Evolutionary conservation across 345 rosid species (phyloP).

Genomic region (Syzygium grande): DNA sequence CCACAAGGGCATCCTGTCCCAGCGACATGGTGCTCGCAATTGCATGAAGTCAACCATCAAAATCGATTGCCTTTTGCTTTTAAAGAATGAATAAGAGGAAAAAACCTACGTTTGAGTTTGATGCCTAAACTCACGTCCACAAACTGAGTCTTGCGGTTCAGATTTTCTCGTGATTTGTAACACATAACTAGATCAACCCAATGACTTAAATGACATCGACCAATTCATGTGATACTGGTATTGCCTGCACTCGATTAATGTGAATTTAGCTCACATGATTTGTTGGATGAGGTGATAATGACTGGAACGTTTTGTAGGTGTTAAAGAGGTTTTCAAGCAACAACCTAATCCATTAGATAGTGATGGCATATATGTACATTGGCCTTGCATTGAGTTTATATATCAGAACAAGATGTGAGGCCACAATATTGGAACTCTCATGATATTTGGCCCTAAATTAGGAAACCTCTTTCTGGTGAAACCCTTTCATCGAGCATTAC

Average conservation of each 20-base stretch:
- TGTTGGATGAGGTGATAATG: neutral
- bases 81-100: neutral
- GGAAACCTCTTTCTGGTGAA: neutral
- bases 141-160: neutral
- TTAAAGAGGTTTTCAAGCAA: neutral
- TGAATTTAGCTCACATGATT: neutral
- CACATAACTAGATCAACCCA: neutral
- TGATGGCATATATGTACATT: neutral
- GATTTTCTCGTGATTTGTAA: neutral
- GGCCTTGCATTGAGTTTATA: neutral
- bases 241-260: rapidly evolving
- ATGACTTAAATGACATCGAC: neutral
- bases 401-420: neutral
- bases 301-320: neutral
- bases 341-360: neutral
- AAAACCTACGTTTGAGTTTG: neutral
- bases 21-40: rapidly evolving
- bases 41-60: neutral
- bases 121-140: neutral
- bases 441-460: neutral
- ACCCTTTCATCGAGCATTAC: neutral
- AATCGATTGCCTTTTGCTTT: neutral
- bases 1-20: neutral
- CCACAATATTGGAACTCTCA: neutral
- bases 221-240: neutral